These are phyloP conservation scores for Pulicaria dysenterica DNA, from an alignment of 129 eudicot species.

Conservation along the genomic window DNA sequence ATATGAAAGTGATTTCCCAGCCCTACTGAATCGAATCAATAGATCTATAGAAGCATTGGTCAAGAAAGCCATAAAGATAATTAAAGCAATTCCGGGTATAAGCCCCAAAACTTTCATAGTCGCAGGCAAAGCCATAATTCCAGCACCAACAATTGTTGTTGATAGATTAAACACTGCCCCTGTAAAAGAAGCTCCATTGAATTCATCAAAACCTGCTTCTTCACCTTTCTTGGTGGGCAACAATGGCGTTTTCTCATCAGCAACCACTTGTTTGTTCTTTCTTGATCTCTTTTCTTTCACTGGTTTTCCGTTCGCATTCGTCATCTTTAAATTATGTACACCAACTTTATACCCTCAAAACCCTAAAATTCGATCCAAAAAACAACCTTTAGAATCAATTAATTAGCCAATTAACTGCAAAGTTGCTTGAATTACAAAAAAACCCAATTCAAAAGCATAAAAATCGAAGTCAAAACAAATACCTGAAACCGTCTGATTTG, in stretches of 20 bases:
- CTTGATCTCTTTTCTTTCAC: slow-evolving; percentile 62
- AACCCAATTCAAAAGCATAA: neutral
- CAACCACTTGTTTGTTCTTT: slow-evolving; percentile 51
- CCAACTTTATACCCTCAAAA: slow-evolving; percentile 26
- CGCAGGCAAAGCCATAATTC: slow-evolving; percentile 96
- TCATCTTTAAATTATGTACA: slow-evolving; percentile 41
- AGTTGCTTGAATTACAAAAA: slow-evolving; percentile 23
- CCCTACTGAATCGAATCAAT: slow-evolving; percentile 71
- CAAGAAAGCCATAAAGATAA: slow-evolving; percentile 75
- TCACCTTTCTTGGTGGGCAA: slow-evolving; percentile 77
- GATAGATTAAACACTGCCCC: slow-evolving; percentile 89
- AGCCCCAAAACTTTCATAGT: slow-evolving; percentile 92
- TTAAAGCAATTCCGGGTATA: slow-evolving; percentile 60
- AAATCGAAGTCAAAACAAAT: slow-evolving; percentile 20
- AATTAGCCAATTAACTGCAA: neutral
- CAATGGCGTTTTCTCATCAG: slow-evolving; percentile 81
- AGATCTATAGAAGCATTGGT: slow-evolving; percentile 76
- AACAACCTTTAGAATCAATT: slow-evolving; percentile 17
- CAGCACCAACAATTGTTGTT: slow-evolving; percentile 93
- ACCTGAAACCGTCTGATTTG: slow-evolving; percentile 19
- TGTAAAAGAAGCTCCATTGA: slow-evolving; percentile 81
- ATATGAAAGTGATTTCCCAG: slow-evolving; percentile 60
- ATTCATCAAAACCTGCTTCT: slow-evolving; percentile 78
- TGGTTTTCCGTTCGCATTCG: slow-evolving; percentile 51
- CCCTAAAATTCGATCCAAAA: slow-evolving; percentile 19